phyloP scores from a whole-genome alignment of 164 flowering plant genomes.

The Litsea cubeba region DNA sequence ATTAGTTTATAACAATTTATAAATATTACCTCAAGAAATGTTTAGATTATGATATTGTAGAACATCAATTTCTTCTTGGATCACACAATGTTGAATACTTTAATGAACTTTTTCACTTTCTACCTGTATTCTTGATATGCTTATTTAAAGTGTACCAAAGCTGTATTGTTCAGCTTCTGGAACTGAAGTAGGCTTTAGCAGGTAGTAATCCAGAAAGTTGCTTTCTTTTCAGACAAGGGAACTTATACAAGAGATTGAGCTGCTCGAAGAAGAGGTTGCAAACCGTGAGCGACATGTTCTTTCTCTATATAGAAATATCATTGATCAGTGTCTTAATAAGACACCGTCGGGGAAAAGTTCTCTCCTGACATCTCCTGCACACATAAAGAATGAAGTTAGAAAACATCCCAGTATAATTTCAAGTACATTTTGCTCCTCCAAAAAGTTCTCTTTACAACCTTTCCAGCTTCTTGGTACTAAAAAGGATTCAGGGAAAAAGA shows the following conservation, averaged over 20 bases:
- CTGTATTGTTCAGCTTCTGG: no score
- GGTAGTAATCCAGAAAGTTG: no score
- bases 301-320: conserved; percentile 70
- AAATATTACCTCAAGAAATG: no score
- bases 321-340: conserved; percentile 55
- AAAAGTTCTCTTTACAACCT: conserved; percentile 55
- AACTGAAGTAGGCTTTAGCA: conserved; percentile 3
- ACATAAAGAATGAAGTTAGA: conserved; percentile 40
- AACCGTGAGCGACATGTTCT: conserved; percentile 84
- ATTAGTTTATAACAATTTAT: no score
- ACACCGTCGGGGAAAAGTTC: conserved; percentile 64
- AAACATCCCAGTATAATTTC: conserved; percentile 79
- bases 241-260: conserved; percentile 72
- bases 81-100: no score
- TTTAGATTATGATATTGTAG: no score
- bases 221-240: conserved; percentile 55
- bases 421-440: conserved; percentile 83
- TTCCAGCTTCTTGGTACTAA: conserved; percentile 48
- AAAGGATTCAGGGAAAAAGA: conserved; percentile 42
- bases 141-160: no score
- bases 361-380: conserved; percentile 60
- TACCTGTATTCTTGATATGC: no score
- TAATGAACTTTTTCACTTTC: no score
- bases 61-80: no score
- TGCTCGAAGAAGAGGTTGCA: conserved; percentile 85